A percentile compares a stretch with the other conserved stretches of the same genome.
These are phyloP conservation scores for Euryodendron excelsum DNA, from an alignment of 148 eudicot species.

Conservation along the genomic window DNA sequence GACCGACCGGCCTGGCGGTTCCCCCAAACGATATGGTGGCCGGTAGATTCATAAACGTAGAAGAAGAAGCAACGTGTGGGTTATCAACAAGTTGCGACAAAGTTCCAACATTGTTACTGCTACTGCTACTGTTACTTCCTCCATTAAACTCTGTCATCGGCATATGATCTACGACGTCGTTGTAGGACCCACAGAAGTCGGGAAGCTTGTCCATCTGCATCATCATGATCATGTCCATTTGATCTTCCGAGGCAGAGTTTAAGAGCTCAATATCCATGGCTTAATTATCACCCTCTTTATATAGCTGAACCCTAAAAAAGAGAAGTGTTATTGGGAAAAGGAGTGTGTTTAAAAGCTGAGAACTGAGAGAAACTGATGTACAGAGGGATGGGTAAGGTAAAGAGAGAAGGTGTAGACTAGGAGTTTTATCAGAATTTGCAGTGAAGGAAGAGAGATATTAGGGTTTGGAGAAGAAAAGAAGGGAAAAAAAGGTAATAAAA, in stretches of 20 bases:
- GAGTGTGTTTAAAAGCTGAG: conserved; percentile 23
- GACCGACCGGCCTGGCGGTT: conserved; percentile 8
- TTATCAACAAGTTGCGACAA: neutral
- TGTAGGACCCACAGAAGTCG: conserved; percentile 22
- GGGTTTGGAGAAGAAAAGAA: conserved; percentile 20
- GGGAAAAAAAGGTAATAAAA: conserved; percentile 15
- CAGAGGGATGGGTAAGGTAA: conserved; percentile 58
- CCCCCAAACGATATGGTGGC: conserved; percentile 15
- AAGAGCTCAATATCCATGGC: conserved; percentile 21
- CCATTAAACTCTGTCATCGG: conserved; percentile 31
- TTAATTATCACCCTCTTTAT: neutral
- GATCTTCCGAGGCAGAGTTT: conserved; percentile 15
- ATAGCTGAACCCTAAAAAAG: conserved; percentile 9
- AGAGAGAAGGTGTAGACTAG: conserved; percentile 39
- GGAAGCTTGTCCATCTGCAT: conserved; percentile 25
- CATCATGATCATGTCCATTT: conserved; percentile 27
- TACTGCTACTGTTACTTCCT: neutral
- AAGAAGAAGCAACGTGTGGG: conserved; percentile 1
- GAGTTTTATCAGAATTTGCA: conserved; percentile 42
- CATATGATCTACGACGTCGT: conserved; percentile 12
- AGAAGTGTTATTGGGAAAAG: conserved; percentile 21
- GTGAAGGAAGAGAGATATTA: conserved; percentile 3
- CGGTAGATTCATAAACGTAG: conserved; percentile 17
- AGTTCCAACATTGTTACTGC: neutral
- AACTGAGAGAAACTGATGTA: conserved; percentile 24